phyloP scores from a whole-genome alignment of 2,329 filamentous ascomycete species.

The Epichloe coenophiala region DNA sequence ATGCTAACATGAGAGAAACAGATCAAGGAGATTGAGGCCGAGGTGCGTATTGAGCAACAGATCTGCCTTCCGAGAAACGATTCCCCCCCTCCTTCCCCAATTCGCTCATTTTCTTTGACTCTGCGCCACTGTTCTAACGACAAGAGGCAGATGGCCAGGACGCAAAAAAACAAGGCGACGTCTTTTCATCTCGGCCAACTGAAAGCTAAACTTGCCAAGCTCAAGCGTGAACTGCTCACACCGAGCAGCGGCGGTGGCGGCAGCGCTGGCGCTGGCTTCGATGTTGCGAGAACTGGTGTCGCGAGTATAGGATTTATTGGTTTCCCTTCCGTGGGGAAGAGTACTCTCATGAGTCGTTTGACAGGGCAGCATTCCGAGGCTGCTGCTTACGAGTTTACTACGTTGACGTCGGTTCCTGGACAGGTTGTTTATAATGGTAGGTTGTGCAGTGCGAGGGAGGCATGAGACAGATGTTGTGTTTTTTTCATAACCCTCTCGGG shows the following conservation, averaged over 20 bases:
- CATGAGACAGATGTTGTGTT: neutral
- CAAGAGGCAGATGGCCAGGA: conserved; percentile 65
- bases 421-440: conserved; percentile 85
- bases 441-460: conserved; percentile 7
- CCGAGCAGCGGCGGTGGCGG: conserved; percentile 65
- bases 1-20: conserved; percentile 30
- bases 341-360: conserved; percentile 87
- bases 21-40: conserved; percentile 95
- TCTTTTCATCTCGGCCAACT: conserved; percentile 90
- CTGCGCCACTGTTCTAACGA: neutral
- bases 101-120: too few relatives aligned
- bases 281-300: conserved; percentile 94
- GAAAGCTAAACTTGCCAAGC: conserved; percentile 95
- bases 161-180: conserved; percentile 89
- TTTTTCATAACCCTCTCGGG: neutral
- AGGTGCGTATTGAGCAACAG: conserved; percentile 44
- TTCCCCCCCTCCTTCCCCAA: too few relatives aligned
- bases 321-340: conserved; percentile 96
- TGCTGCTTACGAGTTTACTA: conserved; percentile 97
- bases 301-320: conserved; percentile 96
- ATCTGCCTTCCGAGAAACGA: too few relatives aligned
- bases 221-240: conserved; percentile 90
- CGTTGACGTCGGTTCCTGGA: conserved; percentile 89
- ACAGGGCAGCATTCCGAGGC: conserved; percentile 96
- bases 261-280: conserved; percentile 78